Evolutionary conservation across 2,329 filamentous ascomycete species (phyloP).

Genomic region (Fusarium transvaalense): DNA sequence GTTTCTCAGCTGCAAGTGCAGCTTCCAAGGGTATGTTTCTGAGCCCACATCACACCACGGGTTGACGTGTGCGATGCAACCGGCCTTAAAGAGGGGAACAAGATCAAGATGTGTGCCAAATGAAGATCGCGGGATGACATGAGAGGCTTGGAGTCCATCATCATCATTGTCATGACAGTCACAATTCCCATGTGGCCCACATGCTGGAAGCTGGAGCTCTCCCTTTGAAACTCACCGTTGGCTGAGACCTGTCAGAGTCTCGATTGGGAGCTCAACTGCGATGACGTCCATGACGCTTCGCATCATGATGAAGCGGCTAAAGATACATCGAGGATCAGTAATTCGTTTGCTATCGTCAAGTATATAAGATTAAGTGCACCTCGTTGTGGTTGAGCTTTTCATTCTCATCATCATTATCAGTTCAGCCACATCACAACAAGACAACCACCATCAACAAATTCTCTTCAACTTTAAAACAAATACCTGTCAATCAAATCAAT

Average conservation of each 20-base stretch:
- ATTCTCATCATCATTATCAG: not conserved
- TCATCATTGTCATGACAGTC: conserved; percentile 11
- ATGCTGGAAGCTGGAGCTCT: not conserved
- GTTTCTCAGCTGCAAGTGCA: conserved; percentile 2
- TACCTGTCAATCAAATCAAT: not conserved
- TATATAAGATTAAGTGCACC: conserved; percentile 29
- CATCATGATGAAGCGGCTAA: conserved; percentile 24
- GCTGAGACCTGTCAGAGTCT: not conserved
- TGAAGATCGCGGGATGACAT: conserved; percentile 42
- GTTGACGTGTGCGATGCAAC: conserved; percentile 9
- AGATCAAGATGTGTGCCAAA: conserved; percentile 25
- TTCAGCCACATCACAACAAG: not conserved
- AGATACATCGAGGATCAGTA: not conserved
- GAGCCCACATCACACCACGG: not conserved
- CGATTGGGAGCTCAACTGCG: not conserved
- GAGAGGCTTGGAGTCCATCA: conserved; percentile 28
- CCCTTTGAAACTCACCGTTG: conserved; percentile 11
- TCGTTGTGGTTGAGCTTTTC: conserved; percentile 4
- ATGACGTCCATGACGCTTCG: conserved; percentile 37
- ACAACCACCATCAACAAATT: not conserved
- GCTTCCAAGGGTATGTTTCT: not conserved
- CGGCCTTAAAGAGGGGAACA: conserved; percentile 13
- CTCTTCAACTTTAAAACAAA: not conserved
- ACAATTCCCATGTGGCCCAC: not conserved
- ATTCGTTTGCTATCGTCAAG: conserved; percentile 1